phyloP scores from a whole-genome alignment of 352 stramenopile genomes.

The Phytophthora litchii region DNA sequence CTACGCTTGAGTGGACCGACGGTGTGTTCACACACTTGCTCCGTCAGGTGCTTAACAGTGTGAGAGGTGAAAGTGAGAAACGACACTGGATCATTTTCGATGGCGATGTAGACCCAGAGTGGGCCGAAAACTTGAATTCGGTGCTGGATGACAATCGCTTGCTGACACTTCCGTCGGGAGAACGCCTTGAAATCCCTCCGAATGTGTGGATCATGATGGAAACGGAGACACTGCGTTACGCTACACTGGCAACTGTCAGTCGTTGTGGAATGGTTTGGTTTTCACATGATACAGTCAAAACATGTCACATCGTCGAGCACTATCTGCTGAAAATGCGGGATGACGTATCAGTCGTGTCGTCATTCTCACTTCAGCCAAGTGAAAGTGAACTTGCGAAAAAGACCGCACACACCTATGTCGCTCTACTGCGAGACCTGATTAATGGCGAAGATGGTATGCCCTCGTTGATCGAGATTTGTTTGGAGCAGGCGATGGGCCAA shows the following conservation, averaged over 20 bases:
- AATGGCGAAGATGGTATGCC: conserved; percentile 51
- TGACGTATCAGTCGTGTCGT: conserved; percentile 62
- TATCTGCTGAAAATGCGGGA: conserved; percentile 78
- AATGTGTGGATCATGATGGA: conserved; percentile 99
- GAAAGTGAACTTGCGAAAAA: conserved; percentile 72
- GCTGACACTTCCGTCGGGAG: conserved; percentile 98
- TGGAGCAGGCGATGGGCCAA: conserved; percentile 93
- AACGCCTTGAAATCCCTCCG: conserved; percentile 97
- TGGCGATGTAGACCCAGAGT: conserved; percentile 99
- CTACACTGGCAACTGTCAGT: conserved; percentile 99
- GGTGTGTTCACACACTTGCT: conserved; percentile 99
- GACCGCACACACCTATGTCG: conserved; percentile 71
- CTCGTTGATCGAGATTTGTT: conserved; percentile 91
- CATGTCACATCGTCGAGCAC: conserved; percentile 90
- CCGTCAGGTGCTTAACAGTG: conserved; percentile 96
- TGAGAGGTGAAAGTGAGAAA: conserved; percentile 95
- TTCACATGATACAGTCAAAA: conserved; percentile 95
- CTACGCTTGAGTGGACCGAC: conserved; percentile 99
- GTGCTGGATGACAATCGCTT: conserved; percentile 99
- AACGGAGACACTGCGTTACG: conserved; percentile 98
- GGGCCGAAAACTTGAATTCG: conserved; percentile 99
- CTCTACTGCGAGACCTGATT: conserved; percentile 64
- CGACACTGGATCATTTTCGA: conserved; percentile 99
- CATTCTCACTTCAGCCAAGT: conserved; percentile 70
- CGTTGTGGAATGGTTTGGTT: conserved; percentile 99